Evolutionary conservation across 2,329 filamentous ascomycete genomes (phyloP).

Genomic region (Aspergillus transmontanensis): DNA sequence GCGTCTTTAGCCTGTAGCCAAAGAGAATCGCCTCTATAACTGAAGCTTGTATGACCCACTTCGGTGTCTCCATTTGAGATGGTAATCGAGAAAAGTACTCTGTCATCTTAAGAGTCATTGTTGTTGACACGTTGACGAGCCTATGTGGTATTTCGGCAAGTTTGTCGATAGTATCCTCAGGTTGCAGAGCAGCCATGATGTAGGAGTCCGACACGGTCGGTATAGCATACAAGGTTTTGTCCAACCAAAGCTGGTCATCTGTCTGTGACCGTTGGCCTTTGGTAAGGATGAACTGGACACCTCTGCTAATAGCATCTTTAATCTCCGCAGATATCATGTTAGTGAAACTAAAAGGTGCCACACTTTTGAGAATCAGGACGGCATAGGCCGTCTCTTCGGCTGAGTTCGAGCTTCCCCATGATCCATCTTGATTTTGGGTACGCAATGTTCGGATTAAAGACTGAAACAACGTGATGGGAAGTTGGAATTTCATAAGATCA

Average conservation of each 20-base stretch:
- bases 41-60: neutral
- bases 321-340: neutral
- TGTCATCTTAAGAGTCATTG: neutral
- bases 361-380: neutral
- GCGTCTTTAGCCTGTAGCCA: neutral
- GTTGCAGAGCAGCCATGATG: neutral
- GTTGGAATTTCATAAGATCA: neutral
- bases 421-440: slow-evolving; percentile 4
- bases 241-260: neutral
- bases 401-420: neutral
- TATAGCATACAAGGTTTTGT: neutral
- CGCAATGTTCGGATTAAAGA: neutral
- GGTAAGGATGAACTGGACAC: neutral
- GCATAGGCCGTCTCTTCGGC: slow-evolving; percentile 6
- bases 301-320: neutral
- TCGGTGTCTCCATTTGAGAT: neutral
- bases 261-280: neutral
- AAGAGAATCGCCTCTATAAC: neutral
- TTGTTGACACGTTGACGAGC: neutral
- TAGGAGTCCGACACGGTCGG: neutral
- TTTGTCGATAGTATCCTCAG: neutral
- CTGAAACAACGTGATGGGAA: neutral
- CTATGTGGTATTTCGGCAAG: neutral
- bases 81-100: neutral
- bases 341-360: neutral